Evolutionary conservation across 257 asterid species (phyloP).

Genomic region (Asclepias syriaca): DNA sequence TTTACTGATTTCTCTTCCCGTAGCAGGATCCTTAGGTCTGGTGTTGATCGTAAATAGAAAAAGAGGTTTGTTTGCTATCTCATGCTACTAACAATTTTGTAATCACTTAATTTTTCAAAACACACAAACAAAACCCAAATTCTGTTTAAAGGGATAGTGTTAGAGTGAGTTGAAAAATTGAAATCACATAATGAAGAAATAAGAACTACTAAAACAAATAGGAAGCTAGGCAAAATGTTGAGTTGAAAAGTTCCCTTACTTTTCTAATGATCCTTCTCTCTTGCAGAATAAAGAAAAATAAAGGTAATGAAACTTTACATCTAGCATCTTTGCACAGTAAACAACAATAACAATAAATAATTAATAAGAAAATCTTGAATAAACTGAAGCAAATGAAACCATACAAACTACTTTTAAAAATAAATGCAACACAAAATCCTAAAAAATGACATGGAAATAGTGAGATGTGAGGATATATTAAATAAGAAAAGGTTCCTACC

Average conservation of each 20-base stretch:
- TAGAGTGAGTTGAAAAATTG: background rate
- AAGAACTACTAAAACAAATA: background rate
- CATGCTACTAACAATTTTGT: background rate
- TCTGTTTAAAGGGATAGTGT: background rate
- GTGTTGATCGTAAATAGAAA: background rate
- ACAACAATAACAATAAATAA: background rate
- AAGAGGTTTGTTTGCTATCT: background rate
- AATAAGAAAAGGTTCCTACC: constrained; percentile 38
- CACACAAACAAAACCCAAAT: background rate
- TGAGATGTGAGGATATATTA: constrained; percentile 5
- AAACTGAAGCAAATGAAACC: background rate
- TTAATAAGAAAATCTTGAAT: background rate
- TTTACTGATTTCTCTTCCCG: background rate
- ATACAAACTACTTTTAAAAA: background rate
- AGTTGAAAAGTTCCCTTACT: background rate
- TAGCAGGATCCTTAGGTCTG: background rate
- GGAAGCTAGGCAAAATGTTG: background rate
- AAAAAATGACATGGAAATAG: background rate
- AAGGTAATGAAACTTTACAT: background rate
- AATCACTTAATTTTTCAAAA: background rate
- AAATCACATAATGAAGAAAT: background rate
- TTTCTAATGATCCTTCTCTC: background rate
- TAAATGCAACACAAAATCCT: background rate
- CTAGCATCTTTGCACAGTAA: background rate
- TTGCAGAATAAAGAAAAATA: background rate